Base-by-base conservation (phyloP, 106 monocot genomes). In the Dendrobium officinale region DNA sequence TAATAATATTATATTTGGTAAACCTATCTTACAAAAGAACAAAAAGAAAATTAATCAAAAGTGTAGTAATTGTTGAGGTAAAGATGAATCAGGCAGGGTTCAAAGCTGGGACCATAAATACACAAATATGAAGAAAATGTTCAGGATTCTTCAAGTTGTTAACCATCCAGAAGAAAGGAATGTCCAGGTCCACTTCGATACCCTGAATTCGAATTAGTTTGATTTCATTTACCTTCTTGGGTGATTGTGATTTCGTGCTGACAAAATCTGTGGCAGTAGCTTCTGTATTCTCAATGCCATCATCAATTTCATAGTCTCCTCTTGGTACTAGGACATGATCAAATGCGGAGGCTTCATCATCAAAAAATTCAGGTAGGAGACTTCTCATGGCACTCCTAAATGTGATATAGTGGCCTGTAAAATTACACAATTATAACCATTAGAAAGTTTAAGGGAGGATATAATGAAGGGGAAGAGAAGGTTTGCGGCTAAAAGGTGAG, bases 61-160 rank as follows among this genome's bases (percentile, higher is more conserved):
- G 13, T 51, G 51, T 51, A 51, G 51, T 51, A 51, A 51, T 51
- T 10, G 51, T 13, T 13, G 51, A 51, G 10, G 13, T 51, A 15
- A 51, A 13, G 10, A 51, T 51, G 51, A 66, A 66, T 66, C 64
- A 66, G 1, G 64, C 64, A 24, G n/a, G 64, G 64, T 66, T 66
- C 64, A 66, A 75, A 75, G 74, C 18, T 43, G 74, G 4, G 20
- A 56, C 80, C n/a, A 95, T 75, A 48, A 89, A 85, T 6, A 95
- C 77, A 79, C 90, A 98, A 48, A 95, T 72, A 72, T 98, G 97
- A 58, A 98, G 91, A 75, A 85, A 98, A 77, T 79, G 89, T 20
- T 98, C 97, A n/a, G 97, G 94, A 79, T 92, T 82, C 49, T 82
- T 89, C 61, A 98, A 56, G 78, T 92, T 94, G 79, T 95, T 98